These are phyloP conservation scores for Elymus sibiricus DNA, from an alignment of 176 grass and related monocot species.

Conservation along the genomic window DNA sequence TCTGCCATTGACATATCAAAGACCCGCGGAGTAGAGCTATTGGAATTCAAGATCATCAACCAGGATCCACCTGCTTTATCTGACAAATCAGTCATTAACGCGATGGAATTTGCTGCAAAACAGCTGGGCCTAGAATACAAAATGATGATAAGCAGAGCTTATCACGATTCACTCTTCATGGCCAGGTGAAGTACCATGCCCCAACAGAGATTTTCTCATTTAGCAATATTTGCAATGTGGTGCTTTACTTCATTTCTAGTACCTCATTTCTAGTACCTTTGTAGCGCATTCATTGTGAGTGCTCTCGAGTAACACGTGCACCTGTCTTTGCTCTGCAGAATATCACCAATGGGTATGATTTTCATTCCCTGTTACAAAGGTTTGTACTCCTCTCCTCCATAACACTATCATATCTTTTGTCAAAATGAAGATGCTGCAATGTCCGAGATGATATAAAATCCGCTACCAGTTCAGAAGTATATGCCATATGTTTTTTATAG, in stretches of 20 bases:
- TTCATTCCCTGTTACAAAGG: slow-evolving; percentile 99
- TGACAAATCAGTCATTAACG: slow-evolving; percentile 61
- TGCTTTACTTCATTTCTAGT: background rate
- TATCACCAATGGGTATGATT: slow-evolving; percentile 96
- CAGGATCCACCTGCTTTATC: slow-evolving; percentile 83
- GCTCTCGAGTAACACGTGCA: background rate
- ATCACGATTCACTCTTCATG: slow-evolving; percentile 99
- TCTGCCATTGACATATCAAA: slow-evolving; percentile 68
- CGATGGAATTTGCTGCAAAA: slow-evolving; percentile 64
- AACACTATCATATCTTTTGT: background rate
- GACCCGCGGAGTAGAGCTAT: slow-evolving; percentile 58
- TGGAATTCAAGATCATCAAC: slow-evolving; percentile 87
- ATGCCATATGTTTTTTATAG: background rate
- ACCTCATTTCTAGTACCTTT: background rate
- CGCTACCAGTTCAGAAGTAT: background rate
- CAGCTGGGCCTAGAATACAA: slow-evolving; percentile 67
- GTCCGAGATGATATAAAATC: background rate
- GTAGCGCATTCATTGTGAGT: background rate
- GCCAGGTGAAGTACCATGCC: slow-evolving; percentile 50
- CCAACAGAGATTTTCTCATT: background rate
- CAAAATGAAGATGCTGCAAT: background rate
- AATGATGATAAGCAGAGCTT: slow-evolving; percentile 95
- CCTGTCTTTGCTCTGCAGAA: slow-evolving; percentile 43
- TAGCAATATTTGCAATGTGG: background rate
- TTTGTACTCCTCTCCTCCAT: slow-evolving; percentile 30